Base-by-base conservation (phyloP, 2,329 filamentous ascomycete genomes). In the Fusarium miscanthi region DNA sequence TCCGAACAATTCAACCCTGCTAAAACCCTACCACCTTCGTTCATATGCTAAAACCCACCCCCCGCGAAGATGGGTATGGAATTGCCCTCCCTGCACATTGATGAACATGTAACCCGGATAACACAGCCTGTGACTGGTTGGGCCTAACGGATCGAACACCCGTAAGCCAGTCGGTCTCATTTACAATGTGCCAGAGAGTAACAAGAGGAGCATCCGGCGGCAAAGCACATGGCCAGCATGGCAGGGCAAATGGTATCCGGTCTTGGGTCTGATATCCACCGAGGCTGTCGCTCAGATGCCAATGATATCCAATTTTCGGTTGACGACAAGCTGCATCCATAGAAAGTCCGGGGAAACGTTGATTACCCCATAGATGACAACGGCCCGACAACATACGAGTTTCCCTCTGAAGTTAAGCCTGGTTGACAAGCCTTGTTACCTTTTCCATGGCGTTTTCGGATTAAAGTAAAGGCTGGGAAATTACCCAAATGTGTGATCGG, bases 81-180 rank as follows among this genome's bases (percentile, higher is more conserved):
- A 57, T 54, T 38, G 40, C 42, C 40, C 48, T 59, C 58, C 62
- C 67, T 63, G 43, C 70, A 68, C 57, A 66, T 46, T 54, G 25
- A 59, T 25, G 38, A 62, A 42, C 37, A 33, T 56, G 31, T 41
- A 61, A 53, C 54, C 48, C 48, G 38, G 52, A 37, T 21, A 52
- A 25, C 45, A 61, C 49, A 42, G 40, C 40, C 38, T 30, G 62
- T 63, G 53, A 56, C 63, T 53, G 66, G 56, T 33, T 63, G 62
- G 62, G 51, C 59, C 74, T 56, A 37, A 56, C 65, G 65, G 69
- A 46, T 74, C 57, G 45, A 53, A 53, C 54, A 75, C 38, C 73
- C 70, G 68, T 45, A 48, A 56, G 52, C 54, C 66, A 65, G 70
- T n/a, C 23, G 67, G 75, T 58, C 63, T 63, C 30, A 54, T 53